Conservation (phyloP, 2,329 filamentous ascomycete genomes). For the Chrysosporium keratinophilum region DNA sequence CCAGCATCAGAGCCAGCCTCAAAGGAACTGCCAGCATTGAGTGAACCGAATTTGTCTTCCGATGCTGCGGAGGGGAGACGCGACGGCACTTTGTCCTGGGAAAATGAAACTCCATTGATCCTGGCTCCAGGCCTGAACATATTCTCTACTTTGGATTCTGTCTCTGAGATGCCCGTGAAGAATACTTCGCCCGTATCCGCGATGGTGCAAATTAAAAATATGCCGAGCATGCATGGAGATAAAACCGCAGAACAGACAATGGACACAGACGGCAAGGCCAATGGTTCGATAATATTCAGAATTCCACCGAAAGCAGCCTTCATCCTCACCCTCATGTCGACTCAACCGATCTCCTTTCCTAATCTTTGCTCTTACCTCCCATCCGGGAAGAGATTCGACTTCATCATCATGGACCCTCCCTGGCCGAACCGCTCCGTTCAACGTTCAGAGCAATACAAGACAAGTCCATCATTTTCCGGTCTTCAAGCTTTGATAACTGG, state of each 20-base stretch:
- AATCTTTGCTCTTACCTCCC: conserved; percentile 23
- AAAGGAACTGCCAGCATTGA: not conserved
- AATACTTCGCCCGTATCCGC: conserved; percentile 24
- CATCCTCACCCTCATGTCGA: conserved; percentile 32
- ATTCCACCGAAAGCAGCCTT: conserved; percentile 44
- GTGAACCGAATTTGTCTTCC: not conserved
- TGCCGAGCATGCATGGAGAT: not conserved
- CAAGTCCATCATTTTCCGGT: conserved; percentile 22
- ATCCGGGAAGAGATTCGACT: conserved; percentile 40
- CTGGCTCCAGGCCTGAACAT: conserved; percentile 27
- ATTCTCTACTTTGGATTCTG: conserved; percentile 21
- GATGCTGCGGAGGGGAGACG: not conserved
- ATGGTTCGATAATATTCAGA: conserved; percentile 22
- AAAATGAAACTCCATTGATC: conserved; percentile 24
- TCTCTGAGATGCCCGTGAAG: conserved; percentile 22
- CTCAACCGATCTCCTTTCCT: not conserved
- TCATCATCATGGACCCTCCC: conserved; percentile 53
- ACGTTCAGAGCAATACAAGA: conserved; percentile 41
- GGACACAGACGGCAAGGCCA: not conserved
- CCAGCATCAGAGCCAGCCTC: not conserved
- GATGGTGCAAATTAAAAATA: conserved; percentile 13
- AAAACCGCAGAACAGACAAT: not conserved
- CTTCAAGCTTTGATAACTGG: conserved; percentile 31
- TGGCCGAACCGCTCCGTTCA: conserved; percentile 54
- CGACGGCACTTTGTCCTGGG: not conserved